Evolutionary conservation across 2,329 filamentous ascomycete genomes (phyloP).

Genomic region (Aspergillus pseudoterreus): DNA sequence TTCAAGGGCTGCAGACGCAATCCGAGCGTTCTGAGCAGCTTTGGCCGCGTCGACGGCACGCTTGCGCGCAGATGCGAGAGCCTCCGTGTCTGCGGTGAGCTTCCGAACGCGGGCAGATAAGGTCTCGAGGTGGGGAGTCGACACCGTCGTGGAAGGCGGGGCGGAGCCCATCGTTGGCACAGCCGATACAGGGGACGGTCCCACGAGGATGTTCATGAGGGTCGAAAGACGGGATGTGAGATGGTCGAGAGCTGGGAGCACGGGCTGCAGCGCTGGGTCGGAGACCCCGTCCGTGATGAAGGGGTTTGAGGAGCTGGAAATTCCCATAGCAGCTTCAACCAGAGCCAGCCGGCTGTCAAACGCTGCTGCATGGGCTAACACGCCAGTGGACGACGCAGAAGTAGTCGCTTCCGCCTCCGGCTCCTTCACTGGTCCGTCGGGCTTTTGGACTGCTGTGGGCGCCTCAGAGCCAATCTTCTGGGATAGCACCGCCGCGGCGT

Average conservation of each 20-base stretch:
- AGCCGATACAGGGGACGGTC: conserved; percentile 29
- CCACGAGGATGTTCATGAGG: conserved; percentile 52
- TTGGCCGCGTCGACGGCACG: conserved; percentile 41
- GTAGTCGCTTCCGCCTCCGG: conserved; percentile 5
- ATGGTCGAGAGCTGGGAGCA: conserved; percentile 76
- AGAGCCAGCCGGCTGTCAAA: conserved; percentile 78
- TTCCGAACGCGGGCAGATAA: conserved; percentile 42
- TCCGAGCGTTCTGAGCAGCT: conserved; percentile 38
- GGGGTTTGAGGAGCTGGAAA: conserved; percentile 66
- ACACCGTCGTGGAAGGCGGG: conserved; percentile 24
- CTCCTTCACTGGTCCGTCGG: conserved; percentile 9
- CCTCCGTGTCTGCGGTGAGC: conserved; percentile 43
- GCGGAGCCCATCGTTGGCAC: conserved; percentile 17
- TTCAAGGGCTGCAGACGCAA: conserved; percentile 31
- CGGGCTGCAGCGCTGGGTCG: conserved; percentile 55
- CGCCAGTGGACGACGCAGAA: conserved; percentile 37
- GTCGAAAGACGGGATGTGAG: conserved; percentile 78
- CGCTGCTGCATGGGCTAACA: conserved; percentile 75
- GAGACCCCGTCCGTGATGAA: conserved; percentile 44
- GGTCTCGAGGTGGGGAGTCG: conserved; percentile 42
- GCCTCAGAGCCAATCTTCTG: conserved; percentile 28
- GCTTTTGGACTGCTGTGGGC: conserved; percentile 7
- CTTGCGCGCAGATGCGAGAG: conserved; percentile 40
- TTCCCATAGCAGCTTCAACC: conserved; percentile 76
- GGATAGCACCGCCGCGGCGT: conserved; percentile 33